Evolutionary conservation across 352 stramenopile species (phyloP), one percentile per base, ranked within the genome.

Genomic region (Phytophthora sp.): DNA sequence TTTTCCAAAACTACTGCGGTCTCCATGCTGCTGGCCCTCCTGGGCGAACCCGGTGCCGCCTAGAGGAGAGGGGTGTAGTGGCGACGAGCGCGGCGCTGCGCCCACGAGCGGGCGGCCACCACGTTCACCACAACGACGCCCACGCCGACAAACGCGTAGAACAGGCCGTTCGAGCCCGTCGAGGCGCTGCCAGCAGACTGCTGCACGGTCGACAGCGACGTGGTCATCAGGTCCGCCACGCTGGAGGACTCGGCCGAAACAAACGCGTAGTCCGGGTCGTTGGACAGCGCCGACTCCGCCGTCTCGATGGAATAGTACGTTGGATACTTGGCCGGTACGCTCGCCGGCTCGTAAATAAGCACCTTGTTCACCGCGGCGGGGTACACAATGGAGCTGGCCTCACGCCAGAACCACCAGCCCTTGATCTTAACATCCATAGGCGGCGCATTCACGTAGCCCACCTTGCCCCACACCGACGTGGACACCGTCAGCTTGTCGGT

Each of bases 51-150:
- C n/a, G n/a, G n/a, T n/a, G n/a, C n/a, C n/a, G n/a, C 32, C 35
- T 81, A 88, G 5, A 79, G 52, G 2, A 88, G 74, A 54, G 34
- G 76, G 41, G 49, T 76, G 79, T 88, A 88, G 62, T 84, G 74
- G 52, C 76, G 69, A 68, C 76, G 79, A 55, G 67, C 60, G 39
- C 69, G 74, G 53, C 71, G 74, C 65, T 76, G 64, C 53, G 76
- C 61, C 72, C 72, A 78, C 38, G 66, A 74, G 43, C 78, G 76
- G 26, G 66, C 74, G 37, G 68, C 68, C 46, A 81, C 71, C 20
- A 82, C 74, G 15, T 74, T 82, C 32, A 79, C 66, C 32, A 80
- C 63, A 2, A 68, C 50, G 6, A 78, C 63, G 4, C 71, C 64
- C 8, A 75, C 69, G 17, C 72, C 63, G 17, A 72, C 42, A 32